These are phyloP conservation scores for Penicillium arizonense DNA, from an alignment of 495 filamentous ascomycete genomes.

Conservation along the genomic window DNA sequence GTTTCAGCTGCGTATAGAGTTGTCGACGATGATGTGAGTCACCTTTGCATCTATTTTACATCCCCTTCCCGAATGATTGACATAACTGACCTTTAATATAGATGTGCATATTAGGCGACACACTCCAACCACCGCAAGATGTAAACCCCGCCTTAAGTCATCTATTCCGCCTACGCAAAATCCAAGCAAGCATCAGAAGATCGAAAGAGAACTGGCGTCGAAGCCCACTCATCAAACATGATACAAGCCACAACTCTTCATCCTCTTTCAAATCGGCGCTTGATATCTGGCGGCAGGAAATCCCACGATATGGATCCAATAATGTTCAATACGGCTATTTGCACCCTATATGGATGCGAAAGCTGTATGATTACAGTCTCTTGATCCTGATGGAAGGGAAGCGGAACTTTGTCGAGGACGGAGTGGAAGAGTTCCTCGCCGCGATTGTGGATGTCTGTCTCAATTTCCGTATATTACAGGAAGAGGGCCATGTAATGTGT, in stretches of 20 bases:
- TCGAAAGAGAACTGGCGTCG: slow-evolving; percentile 16
- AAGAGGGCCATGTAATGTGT: slow-evolving; percentile 35
- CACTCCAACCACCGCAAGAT: slow-evolving; percentile 19
- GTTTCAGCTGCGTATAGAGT: slow-evolving; percentile 26
- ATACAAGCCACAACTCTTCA: slow-evolving; percentile 13
- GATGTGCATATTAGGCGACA: slow-evolving; percentile 28
- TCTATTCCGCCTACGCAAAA: slow-evolving; percentile 31
- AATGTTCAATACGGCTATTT: slow-evolving; percentile 24
- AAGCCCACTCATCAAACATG: slow-evolving; percentile 11
- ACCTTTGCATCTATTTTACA: neutral
- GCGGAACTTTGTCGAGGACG: slow-evolving; percentile 25
- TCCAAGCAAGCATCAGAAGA: slow-evolving; percentile 31
- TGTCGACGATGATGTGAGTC: slow-evolving; percentile 33
- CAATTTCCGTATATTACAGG: slow-evolving; percentile 28
- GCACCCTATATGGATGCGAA: slow-evolving; percentile 34
- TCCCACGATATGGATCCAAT: slow-evolving; percentile 26
- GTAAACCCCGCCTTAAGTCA: slow-evolving; percentile 27
- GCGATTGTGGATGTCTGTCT: slow-evolving; percentile 30
- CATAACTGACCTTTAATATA: slow-evolving; percentile 6
- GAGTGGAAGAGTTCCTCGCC: slow-evolving; percentile 26
- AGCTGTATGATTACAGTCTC: slow-evolving; percentile 34
- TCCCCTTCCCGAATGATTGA: neutral
- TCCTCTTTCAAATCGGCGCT: slow-evolving; percentile 26
- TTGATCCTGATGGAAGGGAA: slow-evolving; percentile 32
- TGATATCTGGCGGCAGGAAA: slow-evolving; percentile 31